Evolutionary conservation across 2,329 filamentous ascomycete genomes (phyloP).

Genomic region (Triangularia setosa): DNA sequence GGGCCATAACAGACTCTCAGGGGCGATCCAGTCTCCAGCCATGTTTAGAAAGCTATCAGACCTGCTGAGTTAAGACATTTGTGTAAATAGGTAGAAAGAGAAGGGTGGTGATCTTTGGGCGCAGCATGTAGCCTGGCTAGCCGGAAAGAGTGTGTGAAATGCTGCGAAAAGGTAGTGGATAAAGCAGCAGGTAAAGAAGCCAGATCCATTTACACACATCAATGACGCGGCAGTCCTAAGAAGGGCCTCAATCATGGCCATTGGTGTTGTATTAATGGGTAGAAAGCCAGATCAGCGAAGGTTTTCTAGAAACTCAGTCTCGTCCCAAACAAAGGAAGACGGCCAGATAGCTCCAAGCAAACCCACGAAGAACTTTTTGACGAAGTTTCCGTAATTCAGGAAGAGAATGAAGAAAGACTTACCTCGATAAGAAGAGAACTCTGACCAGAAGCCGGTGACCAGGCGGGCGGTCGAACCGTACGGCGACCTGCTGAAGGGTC

Average conservation of each 20-base stretch:
- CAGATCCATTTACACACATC: not conserved
- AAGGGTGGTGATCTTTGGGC: too few species aligned
- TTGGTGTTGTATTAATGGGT: not conserved
- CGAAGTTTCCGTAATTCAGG: not conserved
- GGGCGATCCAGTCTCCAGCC: not conserved
- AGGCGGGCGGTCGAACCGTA: not conserved
- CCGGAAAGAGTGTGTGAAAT: not conserved
- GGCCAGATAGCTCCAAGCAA: not conserved
- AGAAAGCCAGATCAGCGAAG: not conserved
- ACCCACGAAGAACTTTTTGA: not conserved
- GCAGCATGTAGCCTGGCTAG: not conserved
- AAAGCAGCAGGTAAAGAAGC: not conserved
- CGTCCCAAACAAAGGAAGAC: not conserved
- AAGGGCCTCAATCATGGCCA: not conserved
- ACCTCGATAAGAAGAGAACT: not conserved
- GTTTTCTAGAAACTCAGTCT: not conserved
- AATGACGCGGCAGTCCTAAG: too few species aligned
- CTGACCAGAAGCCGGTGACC: not conserved
- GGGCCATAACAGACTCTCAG: not conserved
- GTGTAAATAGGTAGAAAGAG: too few species aligned
- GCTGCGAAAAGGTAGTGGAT: not conserved
- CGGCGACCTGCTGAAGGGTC: not conserved
- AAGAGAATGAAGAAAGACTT: not conserved
- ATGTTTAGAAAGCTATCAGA: too few species aligned
- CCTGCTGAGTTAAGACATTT: too few species aligned